phyloP scores from a whole-genome alignment of 768 basidiomycete genomes.

The Naematelia aurantialba region DNA sequence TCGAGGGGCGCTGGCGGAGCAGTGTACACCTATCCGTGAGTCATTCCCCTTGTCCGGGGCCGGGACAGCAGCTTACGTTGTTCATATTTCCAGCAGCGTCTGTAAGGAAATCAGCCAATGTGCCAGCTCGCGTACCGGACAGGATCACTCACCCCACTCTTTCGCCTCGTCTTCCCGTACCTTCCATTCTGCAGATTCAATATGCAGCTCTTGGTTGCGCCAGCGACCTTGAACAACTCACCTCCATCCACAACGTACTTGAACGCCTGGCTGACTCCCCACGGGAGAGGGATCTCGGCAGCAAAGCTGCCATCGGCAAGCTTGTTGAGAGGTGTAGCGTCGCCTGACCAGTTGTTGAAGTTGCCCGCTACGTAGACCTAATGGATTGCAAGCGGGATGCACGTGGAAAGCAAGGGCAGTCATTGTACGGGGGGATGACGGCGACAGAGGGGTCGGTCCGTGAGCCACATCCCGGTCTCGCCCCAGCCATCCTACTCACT shows the following conservation, averaged over 20 bases:
- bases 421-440: background rate
- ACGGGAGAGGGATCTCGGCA: slow-evolving; percentile 38
- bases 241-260: slow-evolving; percentile 51
- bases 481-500: slow-evolving; percentile 18
- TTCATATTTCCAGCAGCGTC: slow-evolving; percentile 51
- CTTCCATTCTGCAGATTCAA: slow-evolving; percentile 43
- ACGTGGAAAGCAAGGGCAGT: background rate
- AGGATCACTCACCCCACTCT: slow-evolving; percentile 47
- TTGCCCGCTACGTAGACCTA: slow-evolving; percentile 46
- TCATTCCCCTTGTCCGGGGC: background rate
- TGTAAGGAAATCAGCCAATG: slow-evolving; percentile 17
- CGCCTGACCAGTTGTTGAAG: slow-evolving; percentile 49
- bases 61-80: slow-evolving; percentile 29
- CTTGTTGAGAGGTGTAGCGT: slow-evolving; percentile 37
- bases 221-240: slow-evolving; percentile 11
- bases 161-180: slow-evolving; percentile 50
- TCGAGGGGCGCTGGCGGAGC: slow-evolving; percentile 28
- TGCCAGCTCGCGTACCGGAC: background rate
- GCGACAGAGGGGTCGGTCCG: slow-evolving; percentile 1
- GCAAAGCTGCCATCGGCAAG: slow-evolving; percentile 40
- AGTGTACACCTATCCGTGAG: slow-evolving; percentile 36
- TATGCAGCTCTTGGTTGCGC: background rate
- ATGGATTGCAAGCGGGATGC: slow-evolving; percentile 9
- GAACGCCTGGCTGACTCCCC: slow-evolving; percentile 49
- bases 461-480: background rate